A percentile compares a stretch with the other conserved stretches of the same genome.
Conservation (phyloP, 2,329 filamentous ascomycete genomes). For the Xylariaceae sp. region DNA sequence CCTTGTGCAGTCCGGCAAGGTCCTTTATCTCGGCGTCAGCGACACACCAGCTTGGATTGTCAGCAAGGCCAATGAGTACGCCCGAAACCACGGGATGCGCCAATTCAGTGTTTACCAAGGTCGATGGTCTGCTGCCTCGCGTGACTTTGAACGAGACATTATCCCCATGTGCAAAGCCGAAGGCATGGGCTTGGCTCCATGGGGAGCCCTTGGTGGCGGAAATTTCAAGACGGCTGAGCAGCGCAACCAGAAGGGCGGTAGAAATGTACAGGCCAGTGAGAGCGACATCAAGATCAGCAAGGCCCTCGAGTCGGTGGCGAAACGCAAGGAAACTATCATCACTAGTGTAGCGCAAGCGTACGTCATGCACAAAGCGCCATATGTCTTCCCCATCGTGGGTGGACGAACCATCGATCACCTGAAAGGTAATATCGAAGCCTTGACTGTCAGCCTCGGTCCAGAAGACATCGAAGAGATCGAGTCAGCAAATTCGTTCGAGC, state of each 20-base stretch:
- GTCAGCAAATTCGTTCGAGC: slow-evolving; percentile 45
- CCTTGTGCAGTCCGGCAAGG: slow-evolving; percentile 56
- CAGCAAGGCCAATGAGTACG: slow-evolving; percentile 63
- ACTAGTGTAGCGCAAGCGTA: slow-evolving; percentile 56
- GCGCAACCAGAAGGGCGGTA: slow-evolving; percentile 40
- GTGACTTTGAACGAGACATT: slow-evolving; percentile 68
- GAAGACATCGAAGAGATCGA: slow-evolving; percentile 54
- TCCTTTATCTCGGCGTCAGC: slow-evolving; percentile 63
- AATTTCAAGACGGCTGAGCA: slow-evolving; percentile 41
- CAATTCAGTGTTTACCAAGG: slow-evolving; percentile 69
- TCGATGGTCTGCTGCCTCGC: slow-evolving; percentile 54
- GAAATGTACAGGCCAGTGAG: slow-evolving; percentile 37
- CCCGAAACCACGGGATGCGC: slow-evolving; percentile 63
- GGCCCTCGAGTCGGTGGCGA: slow-evolving; percentile 56
- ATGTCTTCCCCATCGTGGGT: slow-evolving; percentile 52
- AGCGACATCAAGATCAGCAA: slow-evolving; percentile 50
- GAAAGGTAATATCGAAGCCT: slow-evolving; percentile 50
- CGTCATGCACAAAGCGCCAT: slow-evolving; percentile 44
- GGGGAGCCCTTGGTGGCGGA: slow-evolving; percentile 54
- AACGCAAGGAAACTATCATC: slow-evolving; percentile 51
- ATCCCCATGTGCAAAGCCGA: slow-evolving; percentile 61
- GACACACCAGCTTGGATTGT: slow-evolving; percentile 70
- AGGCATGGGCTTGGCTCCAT: slow-evolving; percentile 58
- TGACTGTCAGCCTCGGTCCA: slow-evolving; percentile 44
- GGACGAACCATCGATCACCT: slow-evolving; percentile 49